Evolutionary conservation across 1,284 basidiomycete species (phyloP), one percentile per base, ranked within the genome.

Genomic region (Cystobasidium slooffiae): DNA sequence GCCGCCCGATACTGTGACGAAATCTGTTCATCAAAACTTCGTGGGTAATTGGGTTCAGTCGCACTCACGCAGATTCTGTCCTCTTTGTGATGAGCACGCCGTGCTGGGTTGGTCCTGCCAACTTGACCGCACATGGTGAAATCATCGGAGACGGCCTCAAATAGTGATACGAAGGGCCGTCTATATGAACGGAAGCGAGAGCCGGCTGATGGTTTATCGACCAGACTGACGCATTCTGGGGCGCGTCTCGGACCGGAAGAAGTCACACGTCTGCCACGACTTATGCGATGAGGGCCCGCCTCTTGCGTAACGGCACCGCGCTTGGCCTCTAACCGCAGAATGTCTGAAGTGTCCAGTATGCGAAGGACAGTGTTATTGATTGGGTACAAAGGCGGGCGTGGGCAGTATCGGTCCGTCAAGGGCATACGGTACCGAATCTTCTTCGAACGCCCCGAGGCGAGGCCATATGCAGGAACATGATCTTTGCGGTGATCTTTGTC

Each of bases 51-150:
- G 12, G 52, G 20, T 22, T 18, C 4, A 3, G 1, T 10, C n/a
- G n/a, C 24, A 58, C 55, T 9, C 39, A 58, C 55, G 24, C 55
- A 37, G 10, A 58, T 58, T 41, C 56, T 41, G 9, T 39, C 56
- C 7, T 12, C 31, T 1, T 39, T 24, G 5, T 31, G 56, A 59
- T 59, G 56, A 7, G 56, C 56, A 10, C 56, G 22, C 1, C 56
- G 56, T 3, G 37, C 18, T 41, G 39, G 22, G 37, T 41, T 59
- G 37, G 10, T n/a, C 9, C 39, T 22, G 14, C 37, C 14, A 7
- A 12, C 8, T 9, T 59, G 39, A 31, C 53, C 24, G n/a, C 10
- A 3, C 10, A 37, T 14, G 31, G 18, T 12, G 6, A 4, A 3
- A 14, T 2, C 9, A 31, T 31, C 20, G 24, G 53, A 56, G 10